Evolutionary conservation across 805 yeast genomes (phyloP), one percentile per base, ranked within the genome.

Genomic region (Pichia phayaonensis): DNA sequence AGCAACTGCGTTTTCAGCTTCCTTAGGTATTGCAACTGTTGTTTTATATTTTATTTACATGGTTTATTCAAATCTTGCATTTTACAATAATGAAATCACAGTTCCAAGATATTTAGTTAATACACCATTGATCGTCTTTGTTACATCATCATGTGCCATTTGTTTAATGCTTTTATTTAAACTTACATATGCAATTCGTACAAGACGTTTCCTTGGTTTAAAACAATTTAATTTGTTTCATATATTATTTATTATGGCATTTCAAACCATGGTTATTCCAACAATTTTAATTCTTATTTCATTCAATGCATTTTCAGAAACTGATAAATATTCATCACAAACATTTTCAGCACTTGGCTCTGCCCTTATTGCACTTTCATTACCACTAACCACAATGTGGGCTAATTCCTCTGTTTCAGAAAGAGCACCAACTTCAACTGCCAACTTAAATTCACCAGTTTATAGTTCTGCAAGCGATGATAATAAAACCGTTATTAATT

Each of bases 321-420:
- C 20, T 16, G 54, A 55, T 46, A 18, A 38, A 21, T 56, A 59
- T 45, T 57, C 70, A 29, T 60, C 52, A 24, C 70, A 74, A 57
- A 62, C 74, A 38, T 54, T 81, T 56, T 63, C 75, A 23, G 74
- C 83, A 4, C 61, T 86, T 27, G 80, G 87, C 2, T 68, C 80
- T 2, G 69, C 86, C 23, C 57, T 89, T 7, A 82, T 85, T 20
- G 84, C 85, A 0, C 61, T 87, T 26, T 85, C 90, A 4, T 70
- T 90, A 48, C 97, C 97, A 1, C 66, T 90, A 45, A 81, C 96
- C 0, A 80, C 96, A 0, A 76, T 90, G 77, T 90, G 97, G 97
- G 95, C 97, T 0, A 71, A 83, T 4, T 72, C 89, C 2, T 73
- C 84, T 1, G 81, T 83, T 58, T 78, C 77, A 50, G 61, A 73